Evolutionary conservation across 1,139 yeast species (phyloP).

Genomic region (Magnusiomyces paraingens): DNA sequence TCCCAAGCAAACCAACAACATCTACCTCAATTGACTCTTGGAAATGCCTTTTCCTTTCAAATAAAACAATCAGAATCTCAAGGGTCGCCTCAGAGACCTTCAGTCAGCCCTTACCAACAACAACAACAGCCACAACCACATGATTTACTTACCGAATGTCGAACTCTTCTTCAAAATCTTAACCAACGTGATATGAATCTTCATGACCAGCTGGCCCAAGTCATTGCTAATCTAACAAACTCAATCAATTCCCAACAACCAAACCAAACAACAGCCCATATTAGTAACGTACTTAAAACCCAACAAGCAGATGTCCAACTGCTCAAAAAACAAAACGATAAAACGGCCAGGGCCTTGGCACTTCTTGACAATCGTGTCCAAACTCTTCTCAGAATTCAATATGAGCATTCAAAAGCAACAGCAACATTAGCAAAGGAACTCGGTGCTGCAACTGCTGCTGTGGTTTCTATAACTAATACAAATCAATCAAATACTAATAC

Average conservation of each 20-base stretch:
- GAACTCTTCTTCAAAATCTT: background rate
- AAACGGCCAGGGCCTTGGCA: background rate
- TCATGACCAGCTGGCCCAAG: background rate
- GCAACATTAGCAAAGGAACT: background rate
- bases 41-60: background rate
- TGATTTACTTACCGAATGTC: background rate
- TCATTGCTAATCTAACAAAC: too few relatives aligned
- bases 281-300: background rate
- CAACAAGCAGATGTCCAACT: background rate
- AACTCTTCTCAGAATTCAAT: background rate
- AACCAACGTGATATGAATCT: background rate
- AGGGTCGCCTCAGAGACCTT: too few relatives aligned
- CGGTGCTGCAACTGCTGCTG: too few relatives aligned
- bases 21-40: too few relatives aligned
- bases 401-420: conserved; percentile 2
- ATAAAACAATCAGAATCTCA: background rate
- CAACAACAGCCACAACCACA: background rate
- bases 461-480: too few relatives aligned
- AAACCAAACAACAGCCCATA: background rate
- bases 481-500: background rate
- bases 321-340: background rate
- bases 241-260: background rate
- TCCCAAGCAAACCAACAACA: too few relatives aligned
- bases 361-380: background rate
- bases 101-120: background rate